Percentiles rank a stretch among this genome's conserved stretches.
Evolutionary conservation across 2,329 filamentous ascomycete species (phyloP).

Genomic region (Aspergillus phoenicis): DNA sequence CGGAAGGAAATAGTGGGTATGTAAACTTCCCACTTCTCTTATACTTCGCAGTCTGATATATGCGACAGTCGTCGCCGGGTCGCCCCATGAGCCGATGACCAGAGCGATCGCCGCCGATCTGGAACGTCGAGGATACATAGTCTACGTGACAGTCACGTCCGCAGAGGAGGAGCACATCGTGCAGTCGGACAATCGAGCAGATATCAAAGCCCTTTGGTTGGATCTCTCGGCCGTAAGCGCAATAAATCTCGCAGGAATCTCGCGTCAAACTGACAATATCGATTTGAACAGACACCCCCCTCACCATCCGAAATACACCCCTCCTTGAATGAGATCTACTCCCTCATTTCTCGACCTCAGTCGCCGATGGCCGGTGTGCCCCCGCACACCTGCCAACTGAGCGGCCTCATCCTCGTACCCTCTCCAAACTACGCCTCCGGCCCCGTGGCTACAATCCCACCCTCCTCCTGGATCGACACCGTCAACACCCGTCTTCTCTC

Average conservation of each 20-base stretch:
- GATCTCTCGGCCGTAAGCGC: slow-evolving; percentile 64
- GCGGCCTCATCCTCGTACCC: slow-evolving; percentile 81
- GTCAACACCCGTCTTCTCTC: slow-evolving; percentile 90
- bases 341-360: slow-evolving; percentile 73
- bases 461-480: slow-evolving; percentile 82
- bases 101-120: slow-evolving; percentile 82
- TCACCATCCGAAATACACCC: slow-evolving; percentile 59
- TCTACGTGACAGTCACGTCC: slow-evolving; percentile 86
- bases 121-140: slow-evolving; percentile 87
- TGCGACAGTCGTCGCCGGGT: slow-evolving; percentile 77
- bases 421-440: slow-evolving; percentile 76
- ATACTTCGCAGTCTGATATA: slow-evolving; percentile 14
- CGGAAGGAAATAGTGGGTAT: slow-evolving; percentile 75
- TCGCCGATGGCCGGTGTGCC: slow-evolving; percentile 74
- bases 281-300: slow-evolving; percentile 57
- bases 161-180: slow-evolving; percentile 81
- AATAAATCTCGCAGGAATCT: neutral
- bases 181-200: slow-evolving; percentile 72
- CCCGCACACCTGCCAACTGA: slow-evolving; percentile 73
- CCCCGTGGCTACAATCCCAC: slow-evolving; percentile 80
- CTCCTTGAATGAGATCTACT: slow-evolving; percentile 71
- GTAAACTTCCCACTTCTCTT: slow-evolving; percentile 18
- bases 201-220: slow-evolving; percentile 79
- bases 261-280: slow-evolving; percentile 19
- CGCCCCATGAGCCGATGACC: slow-evolving; percentile 79